Evolutionary conservation across 2,329 filamentous ascomycete species (phyloP), one percentile per base, ranked within the genome.

Genomic region (Sarocladiaceae sp.): DNA sequence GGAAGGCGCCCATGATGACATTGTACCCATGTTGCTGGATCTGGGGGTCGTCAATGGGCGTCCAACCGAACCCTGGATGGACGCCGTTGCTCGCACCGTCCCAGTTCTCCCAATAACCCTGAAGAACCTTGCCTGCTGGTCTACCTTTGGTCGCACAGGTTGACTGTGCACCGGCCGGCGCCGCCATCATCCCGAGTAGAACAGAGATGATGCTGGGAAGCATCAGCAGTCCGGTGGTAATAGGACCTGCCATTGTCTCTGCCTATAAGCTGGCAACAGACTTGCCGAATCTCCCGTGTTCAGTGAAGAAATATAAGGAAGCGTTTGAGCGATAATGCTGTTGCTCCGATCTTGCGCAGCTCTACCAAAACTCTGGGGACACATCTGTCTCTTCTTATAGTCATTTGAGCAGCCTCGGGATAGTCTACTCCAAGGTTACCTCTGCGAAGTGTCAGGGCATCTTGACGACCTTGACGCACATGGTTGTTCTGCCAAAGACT

Each of bases 61-160:
- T 60, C 60, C 60, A 63, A 41, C 61, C 61, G 43, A 62, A 56
- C 3, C 43, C 44, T 7, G 61, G 59, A 48, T 63, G 61, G 3
- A 61, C 58, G 13, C 58, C 59, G 44, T 59, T 62, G 19, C 41
- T 48, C 12, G 60, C 33, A 24, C 60, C 60, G 45, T 63, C 60
- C 61, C 61, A 63, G 48, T 63, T 63, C 51, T 63, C 60, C 60
- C 60, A 63, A 45, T 63, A 63, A 9, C 60, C 60, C 39, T 57
- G 53, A 16, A 63, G 57, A 7, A 63, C 58, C 42, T 61, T 61
- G 26, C 61, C 61, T 1, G 48, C 18, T 6, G 60, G 60, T 23
- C 55, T 58, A 13, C 60, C 60, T 42, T 59, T 63, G 3, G 58
- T 59, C 10, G 48, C 52, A 39, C 60, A 63, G 27, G 56, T 58